Conservation (phyloP, 768 basidiomycete genomes). For the Mycena vulgaris region DNA sequence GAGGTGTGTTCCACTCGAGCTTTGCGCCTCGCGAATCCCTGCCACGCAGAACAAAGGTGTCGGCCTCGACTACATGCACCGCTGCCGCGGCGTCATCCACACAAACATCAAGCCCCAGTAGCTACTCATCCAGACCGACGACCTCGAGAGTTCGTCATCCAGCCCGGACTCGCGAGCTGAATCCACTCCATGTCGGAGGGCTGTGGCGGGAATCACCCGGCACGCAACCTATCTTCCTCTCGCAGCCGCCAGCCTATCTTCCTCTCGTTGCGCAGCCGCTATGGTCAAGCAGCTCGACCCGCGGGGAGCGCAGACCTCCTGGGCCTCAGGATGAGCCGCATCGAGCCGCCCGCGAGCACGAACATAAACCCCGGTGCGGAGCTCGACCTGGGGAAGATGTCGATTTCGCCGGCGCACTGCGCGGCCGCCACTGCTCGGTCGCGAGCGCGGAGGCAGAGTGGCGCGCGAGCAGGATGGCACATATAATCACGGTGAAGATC, state of each 20-base stretch:
- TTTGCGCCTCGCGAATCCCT: neutral
- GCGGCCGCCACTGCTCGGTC: conserved; percentile 77
- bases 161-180: conserved; percentile 88
- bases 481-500: conserved; percentile 97
- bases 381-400: conserved; percentile 33
- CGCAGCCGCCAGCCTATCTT: conserved; percentile 95
- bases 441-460: conserved; percentile 31
- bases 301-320: conserved; percentile 80
- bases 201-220: conserved; percentile 96
- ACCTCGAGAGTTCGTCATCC: conserved; percentile 96
- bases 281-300: conserved; percentile 31
- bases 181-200: conserved; percentile 96
- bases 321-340: conserved; percentile 94
- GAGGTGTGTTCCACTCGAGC: neutral
- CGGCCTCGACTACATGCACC: conserved; percentile 98
- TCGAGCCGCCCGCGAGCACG: conserved; percentile 59
- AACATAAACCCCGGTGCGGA: conserved; percentile 35
- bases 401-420: conserved; percentile 41
- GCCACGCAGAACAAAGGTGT: conserved; percentile 90
- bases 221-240: conserved; percentile 90
- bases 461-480: conserved; percentile 42
- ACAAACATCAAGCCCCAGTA: conserved; percentile 99
- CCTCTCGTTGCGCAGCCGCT: conserved; percentile 71
- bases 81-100: conserved; percentile 97
- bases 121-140: conserved; percentile 96